Conservation (phyloP, 495 filamentous ascomycete species). For the Platismatia glauca region DNA sequence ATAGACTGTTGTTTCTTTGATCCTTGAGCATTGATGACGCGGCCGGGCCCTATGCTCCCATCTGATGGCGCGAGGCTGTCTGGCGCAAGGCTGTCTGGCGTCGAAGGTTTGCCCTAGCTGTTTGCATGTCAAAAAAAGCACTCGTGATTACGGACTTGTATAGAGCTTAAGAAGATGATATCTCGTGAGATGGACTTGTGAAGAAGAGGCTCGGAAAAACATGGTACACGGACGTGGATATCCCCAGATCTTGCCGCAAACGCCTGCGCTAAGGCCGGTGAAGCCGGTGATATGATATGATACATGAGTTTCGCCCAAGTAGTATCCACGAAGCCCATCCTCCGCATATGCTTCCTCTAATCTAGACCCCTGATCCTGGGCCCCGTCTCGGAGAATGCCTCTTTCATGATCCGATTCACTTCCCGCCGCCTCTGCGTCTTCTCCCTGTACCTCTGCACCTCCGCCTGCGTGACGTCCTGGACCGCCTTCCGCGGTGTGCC, state of each 20-base stretch:
- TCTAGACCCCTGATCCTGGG: constrained; percentile 19
- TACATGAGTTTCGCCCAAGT: background rate
- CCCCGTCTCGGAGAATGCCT: constrained; percentile 30
- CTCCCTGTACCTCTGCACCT: constrained; percentile 49
- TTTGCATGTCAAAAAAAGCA: no score
- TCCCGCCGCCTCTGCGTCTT: constrained; percentile 47
- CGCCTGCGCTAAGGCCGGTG: constrained; percentile 9
- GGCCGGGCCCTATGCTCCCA: no score
- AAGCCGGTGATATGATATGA: background rate
- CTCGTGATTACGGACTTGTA: no score
- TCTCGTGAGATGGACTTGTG: background rate
- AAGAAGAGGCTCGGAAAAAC: background rate
- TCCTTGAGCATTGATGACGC: no score
- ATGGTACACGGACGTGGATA: background rate
- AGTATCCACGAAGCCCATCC: background rate
- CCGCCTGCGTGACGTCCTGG: constrained; percentile 40
- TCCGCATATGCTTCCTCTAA: background rate
- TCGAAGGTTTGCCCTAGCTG: background rate
- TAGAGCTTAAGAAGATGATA: no score
- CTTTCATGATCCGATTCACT: constrained; percentile 38
- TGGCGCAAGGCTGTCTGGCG: background rate
- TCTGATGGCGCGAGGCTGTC: no score
- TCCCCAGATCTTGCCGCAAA: background rate
- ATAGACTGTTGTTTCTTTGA: no score
- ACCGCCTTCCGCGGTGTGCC: constrained; percentile 35